Percentiles rank a stretch among this genome's conserved stretches.
phyloP scores from a whole-genome alignment of 305 asterid species.

The Withania somnifera region DNA sequence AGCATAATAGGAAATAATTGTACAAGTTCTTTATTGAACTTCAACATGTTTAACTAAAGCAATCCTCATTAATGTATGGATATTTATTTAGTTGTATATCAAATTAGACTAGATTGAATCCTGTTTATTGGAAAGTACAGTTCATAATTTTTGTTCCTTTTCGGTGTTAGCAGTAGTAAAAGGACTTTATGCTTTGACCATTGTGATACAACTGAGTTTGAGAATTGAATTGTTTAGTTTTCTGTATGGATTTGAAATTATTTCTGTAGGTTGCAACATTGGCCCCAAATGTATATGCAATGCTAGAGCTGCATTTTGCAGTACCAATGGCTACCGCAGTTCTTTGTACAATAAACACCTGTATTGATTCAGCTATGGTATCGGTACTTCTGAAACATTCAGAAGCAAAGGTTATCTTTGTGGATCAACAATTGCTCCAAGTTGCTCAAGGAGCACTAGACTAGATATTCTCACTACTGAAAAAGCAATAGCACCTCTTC shows the following conservation, averaged over 20 bases:
- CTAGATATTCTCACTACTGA: neutral
- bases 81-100: no score
- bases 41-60: no score
- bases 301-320: constrained; percentile 16
- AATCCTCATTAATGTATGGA: no score
- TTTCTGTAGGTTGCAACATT: neutral
- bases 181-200: no score
- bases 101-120: no score
- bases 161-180: no score
- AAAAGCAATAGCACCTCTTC: neutral
- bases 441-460: neutral
- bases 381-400: constrained; percentile 6
- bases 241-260: neutral
- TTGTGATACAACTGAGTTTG: no score
- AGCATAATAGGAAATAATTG: no score
- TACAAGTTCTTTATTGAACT: no score
- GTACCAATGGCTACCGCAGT: constrained; percentile 16
- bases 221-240: no score
- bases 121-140: no score
- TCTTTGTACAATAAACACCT: constrained; percentile 7
- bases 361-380: neutral
- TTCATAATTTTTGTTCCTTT: no score
- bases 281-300: constrained; percentile 9
- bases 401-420: constrained; percentile 7
- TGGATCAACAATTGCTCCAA: neutral